phyloP scores from a whole-genome alignment of 768 basidiomycete species.

The Dentipellis sp. region DNA sequence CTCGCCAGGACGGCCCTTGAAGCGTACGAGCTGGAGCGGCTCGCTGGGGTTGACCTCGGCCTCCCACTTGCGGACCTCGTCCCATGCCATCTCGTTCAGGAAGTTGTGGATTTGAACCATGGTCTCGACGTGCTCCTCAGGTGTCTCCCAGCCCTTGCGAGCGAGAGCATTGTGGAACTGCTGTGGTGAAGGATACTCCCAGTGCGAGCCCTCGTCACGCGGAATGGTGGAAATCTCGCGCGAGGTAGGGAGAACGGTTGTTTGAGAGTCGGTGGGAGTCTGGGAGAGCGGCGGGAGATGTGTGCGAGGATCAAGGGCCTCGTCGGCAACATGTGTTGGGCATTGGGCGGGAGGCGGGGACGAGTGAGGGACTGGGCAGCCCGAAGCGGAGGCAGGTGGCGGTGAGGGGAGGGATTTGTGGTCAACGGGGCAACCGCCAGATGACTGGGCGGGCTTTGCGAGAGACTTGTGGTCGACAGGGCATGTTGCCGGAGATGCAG shows the following conservation, averaged over 20 bases:
- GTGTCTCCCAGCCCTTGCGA: conserved; percentile 95
- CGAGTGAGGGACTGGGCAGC: conserved; percentile 10
- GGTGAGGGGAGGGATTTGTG: conserved; percentile 4
- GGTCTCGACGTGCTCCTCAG: conserved; percentile 89
- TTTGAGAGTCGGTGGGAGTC: conserved; percentile 47
- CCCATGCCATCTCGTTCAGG: conserved; percentile 94
- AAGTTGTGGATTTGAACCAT: conserved; percentile 99
- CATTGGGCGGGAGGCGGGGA: conserved; percentile 35
- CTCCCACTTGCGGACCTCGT: conserved; percentile 93
- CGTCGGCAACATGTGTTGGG: conserved; percentile 46
- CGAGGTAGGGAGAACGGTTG: conserved; percentile 53
- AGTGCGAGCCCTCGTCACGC: conserved; percentile 45
- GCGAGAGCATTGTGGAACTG: conserved; percentile 98
- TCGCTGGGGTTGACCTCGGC: conserved; percentile 52
- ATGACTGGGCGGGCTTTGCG: background rate
- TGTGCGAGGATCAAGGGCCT: conserved; percentile 59
- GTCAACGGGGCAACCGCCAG: conserved; percentile 11
- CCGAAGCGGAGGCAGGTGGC: conserved; percentile 10
- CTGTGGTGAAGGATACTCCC: conserved; percentile 97
- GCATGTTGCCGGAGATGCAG: background rate
- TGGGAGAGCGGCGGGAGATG: conserved; percentile 86
- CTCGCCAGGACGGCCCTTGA: conserved; percentile 87
- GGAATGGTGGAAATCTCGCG: conserved; percentile 84
- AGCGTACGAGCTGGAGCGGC: conserved; percentile 67
- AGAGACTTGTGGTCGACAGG: background rate